phyloP scores from a whole-genome alignment of 2,329 filamentous ascomycete genomes.

The Trichoderma polysporum region DNA sequence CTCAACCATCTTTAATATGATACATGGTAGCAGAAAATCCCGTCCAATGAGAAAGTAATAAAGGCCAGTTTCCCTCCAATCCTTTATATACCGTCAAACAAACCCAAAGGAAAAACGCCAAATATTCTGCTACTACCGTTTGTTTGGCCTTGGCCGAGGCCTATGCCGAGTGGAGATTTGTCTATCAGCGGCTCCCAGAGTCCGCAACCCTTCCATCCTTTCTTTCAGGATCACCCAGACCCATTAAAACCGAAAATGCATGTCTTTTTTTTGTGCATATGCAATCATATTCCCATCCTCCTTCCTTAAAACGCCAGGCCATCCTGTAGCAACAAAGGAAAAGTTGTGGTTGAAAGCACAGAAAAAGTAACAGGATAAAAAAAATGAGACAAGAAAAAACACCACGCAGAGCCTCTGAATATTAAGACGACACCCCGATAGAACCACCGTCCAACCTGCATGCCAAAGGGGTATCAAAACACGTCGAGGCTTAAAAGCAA shows the following conservation, averaged over 20 bases:
- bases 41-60: neutral
- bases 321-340: neutral
- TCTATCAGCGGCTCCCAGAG: slow-evolving; percentile 40
- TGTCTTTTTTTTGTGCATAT: slow-evolving; percentile 26
- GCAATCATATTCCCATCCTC: slow-evolving; percentile 26
- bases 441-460: slow-evolving; percentile 23
- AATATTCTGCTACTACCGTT: slow-evolving; percentile 32
- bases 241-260: slow-evolving; percentile 13
- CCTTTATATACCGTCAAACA: slow-evolving; percentile 20
- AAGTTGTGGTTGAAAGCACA: neutral
- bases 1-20: slow-evolving; percentile 11
- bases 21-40: slow-evolving; percentile 35
- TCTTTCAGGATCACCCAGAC: slow-evolving; percentile 3
- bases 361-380: neutral
- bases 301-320: slow-evolving; percentile 16
- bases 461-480: slow-evolving; percentile 30
- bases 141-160: slow-evolving; percentile 29
- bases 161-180: slow-evolving; percentile 51
- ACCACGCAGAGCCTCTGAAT: slow-evolving; percentile 24
- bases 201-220: slow-evolving; percentile 19
- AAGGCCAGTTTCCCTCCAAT: slow-evolving; percentile 22
- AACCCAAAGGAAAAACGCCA: neutral
- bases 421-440: slow-evolving; percentile 25
- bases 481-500: slow-evolving; percentile 23
- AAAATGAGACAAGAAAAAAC: neutral